These are phyloP conservation scores for Suillus luteus DNA, from an alignment of 768 basidiomycete species.

Conservation along the genomic window DNA sequence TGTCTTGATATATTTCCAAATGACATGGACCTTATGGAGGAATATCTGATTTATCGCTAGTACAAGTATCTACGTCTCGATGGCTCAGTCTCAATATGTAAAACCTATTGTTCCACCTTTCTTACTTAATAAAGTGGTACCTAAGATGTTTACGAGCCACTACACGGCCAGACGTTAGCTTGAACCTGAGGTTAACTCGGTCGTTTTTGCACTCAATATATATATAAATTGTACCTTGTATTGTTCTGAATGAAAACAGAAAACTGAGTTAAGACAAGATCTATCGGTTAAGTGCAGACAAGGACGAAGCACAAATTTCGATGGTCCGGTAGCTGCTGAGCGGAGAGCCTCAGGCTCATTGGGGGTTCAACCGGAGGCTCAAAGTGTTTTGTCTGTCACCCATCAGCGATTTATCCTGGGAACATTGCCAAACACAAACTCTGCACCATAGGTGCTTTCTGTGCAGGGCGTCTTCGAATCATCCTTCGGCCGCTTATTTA, in stretches of 20 bases:
- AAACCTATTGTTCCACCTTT: too few relatives aligned
- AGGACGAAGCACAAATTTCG: too few relatives aligned
- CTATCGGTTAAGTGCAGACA: neutral
- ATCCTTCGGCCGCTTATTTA: neutral
- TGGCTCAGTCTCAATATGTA: constrained; percentile 44
- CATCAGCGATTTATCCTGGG: neutral
- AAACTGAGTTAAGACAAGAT: neutral
- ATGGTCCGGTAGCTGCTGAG: neutral
- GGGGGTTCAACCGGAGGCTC: neutral
- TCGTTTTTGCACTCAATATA: neutral
- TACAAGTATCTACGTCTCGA: constrained; percentile 94
- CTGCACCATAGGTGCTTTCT: neutral
- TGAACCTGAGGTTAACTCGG: neutral
- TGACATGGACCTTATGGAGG: constrained; percentile 99
- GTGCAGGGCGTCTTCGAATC: neutral
- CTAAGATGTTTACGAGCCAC: too few relatives aligned
- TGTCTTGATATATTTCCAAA: constrained; percentile 97
- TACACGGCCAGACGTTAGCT: neutral
- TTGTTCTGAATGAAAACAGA: neutral
- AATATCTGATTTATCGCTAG: constrained; percentile 95
- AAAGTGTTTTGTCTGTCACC: neutral
- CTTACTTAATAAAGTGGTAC: too few relatives aligned
- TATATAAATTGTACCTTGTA: neutral
- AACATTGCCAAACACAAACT: neutral
- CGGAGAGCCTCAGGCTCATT: neutral